Conservation (phyloP, 345 rosid species). For the Euclidium syriacum region DNA sequence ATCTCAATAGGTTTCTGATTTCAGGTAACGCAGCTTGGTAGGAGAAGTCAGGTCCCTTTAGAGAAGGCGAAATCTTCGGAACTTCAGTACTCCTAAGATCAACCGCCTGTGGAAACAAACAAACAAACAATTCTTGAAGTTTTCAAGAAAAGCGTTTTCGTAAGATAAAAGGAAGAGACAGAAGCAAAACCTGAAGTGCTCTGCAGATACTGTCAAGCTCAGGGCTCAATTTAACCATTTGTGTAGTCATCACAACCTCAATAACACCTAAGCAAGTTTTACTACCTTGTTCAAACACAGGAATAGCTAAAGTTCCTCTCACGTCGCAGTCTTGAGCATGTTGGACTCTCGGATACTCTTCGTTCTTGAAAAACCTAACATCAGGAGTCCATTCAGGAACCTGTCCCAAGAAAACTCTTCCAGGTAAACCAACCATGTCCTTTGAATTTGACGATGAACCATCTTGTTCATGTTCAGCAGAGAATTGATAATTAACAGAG, state of each 20-base stretch:
- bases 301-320: slow-evolving; percentile 83
- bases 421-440: slow-evolving; percentile 68
- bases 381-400: slow-evolving; percentile 98
- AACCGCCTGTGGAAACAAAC: slow-evolving; percentile 56
- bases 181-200: slow-evolving; percentile 73
- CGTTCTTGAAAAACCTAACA: slow-evolving; percentile 78
- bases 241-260: slow-evolving; percentile 79
- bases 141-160: not conserved
- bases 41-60: slow-evolving; percentile 42
- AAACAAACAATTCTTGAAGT: not conserved
- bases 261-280: slow-evolving; percentile 85
- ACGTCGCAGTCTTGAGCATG: slow-evolving; percentile 77
- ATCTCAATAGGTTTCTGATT: slow-evolving; percentile 66
- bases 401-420: slow-evolving; percentile 75
- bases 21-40: slow-evolving; percentile 76
- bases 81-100: slow-evolving; percentile 70
- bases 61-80: slow-evolving; percentile 30
- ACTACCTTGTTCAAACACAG: slow-evolving; percentile 86
- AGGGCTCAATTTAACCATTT: slow-evolving; percentile 52
- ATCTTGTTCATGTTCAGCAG: slow-evolving; percentile 52
- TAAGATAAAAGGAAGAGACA: not conserved
- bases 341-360: slow-evolving; percentile 67
- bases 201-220: slow-evolving; percentile 81
- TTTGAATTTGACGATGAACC: slow-evolving; percentile 30
- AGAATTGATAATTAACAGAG: slow-evolving; percentile 66